Conservation (phyloP, 352 stramenopile species). For the Phytophthora aleatoria region DNA sequence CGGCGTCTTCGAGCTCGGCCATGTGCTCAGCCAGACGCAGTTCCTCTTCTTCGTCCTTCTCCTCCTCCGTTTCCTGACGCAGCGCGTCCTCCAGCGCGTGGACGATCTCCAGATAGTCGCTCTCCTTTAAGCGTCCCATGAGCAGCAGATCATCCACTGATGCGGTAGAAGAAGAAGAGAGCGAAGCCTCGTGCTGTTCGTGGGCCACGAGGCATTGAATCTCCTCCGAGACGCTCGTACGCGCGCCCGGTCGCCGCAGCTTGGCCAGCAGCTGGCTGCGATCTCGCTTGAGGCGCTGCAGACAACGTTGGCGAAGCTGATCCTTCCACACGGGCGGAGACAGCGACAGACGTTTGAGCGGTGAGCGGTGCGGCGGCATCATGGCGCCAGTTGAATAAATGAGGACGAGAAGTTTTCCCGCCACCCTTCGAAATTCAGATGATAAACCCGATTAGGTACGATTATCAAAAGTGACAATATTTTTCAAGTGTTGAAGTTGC, state of each 20-base stretch:
- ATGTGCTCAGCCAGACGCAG: constrained; percentile 56
- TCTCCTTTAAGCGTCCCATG: constrained; percentile 57
- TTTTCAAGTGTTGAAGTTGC: too few relatives aligned
- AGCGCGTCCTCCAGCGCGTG: constrained; percentile 76
- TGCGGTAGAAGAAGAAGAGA: constrained; percentile 16
- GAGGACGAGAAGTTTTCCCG: too few relatives aligned
- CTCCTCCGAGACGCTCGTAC: constrained; percentile 57
- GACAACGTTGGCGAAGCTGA: constrained; percentile 73
- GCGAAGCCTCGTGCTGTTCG: constrained; percentile 37
- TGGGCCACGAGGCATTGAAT: constrained; percentile 63
- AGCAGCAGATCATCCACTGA: constrained; percentile 75
- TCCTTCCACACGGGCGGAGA: constrained; percentile 80
- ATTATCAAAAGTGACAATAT: neutral
- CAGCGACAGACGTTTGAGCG: constrained; percentile 47
- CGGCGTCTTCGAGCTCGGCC: constrained; percentile 71
- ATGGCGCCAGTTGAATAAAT: neutral
- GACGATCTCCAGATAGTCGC: constrained; percentile 79
- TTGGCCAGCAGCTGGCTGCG: constrained; percentile 63
- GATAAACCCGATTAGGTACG: neutral
- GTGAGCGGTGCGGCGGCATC: constrained; percentile 10
- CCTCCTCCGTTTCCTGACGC: constrained; percentile 45
- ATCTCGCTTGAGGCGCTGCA: constrained; percentile 70
- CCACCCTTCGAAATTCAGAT: too few relatives aligned
- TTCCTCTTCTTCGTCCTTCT: constrained; percentile 43
- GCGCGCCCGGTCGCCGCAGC: constrained; percentile 57